phyloP scores from a whole-genome alignment of 192 early-diverging fungal species.

The Obelidium mucronatum region DNA sequence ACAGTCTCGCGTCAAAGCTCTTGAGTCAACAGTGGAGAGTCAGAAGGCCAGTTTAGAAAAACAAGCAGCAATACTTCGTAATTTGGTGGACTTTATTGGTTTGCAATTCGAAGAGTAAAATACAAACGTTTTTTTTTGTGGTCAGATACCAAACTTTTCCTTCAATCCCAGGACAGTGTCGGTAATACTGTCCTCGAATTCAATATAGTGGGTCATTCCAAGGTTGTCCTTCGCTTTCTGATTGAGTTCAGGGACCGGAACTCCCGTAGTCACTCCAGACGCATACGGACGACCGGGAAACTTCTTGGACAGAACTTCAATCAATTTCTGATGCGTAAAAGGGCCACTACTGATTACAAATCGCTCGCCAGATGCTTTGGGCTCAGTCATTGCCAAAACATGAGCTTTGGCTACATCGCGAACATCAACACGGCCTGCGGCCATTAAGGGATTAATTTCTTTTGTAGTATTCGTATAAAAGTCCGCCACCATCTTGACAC shows the following conservation, averaged over 20 bases:
- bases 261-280: not conserved
- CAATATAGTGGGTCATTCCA: constrained; percentile 25
- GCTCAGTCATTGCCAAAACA: constrained; percentile 32
- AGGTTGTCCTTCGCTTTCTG: constrained; percentile 14
- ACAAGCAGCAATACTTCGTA: not conserved
- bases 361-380: constrained; percentile 25
- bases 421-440: constrained; percentile 37
- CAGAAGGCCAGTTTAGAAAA: not conserved
- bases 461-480: not conserved
- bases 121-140: too few species aligned
- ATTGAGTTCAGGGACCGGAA: constrained; percentile 30
- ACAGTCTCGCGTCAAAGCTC: not conserved
- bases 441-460: constrained; percentile 17
- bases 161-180: constrained; percentile 19
- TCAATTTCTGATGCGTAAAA: constrained; percentile 22
- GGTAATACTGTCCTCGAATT: constrained; percentile 17
- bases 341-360: constrained; percentile 33
- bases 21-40: not conserved
- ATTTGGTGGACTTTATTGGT: not conserved
- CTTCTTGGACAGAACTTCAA: constrained; percentile 7
- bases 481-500: constrained; percentile 28
- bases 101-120: not conserved
- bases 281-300: constrained; percentile 5
- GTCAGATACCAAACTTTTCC: constrained; percentile 8
- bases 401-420: constrained; percentile 48